Base-by-base conservation (phyloP, 169 alveolate species). In the Cryptosporidium felis region DNA sequence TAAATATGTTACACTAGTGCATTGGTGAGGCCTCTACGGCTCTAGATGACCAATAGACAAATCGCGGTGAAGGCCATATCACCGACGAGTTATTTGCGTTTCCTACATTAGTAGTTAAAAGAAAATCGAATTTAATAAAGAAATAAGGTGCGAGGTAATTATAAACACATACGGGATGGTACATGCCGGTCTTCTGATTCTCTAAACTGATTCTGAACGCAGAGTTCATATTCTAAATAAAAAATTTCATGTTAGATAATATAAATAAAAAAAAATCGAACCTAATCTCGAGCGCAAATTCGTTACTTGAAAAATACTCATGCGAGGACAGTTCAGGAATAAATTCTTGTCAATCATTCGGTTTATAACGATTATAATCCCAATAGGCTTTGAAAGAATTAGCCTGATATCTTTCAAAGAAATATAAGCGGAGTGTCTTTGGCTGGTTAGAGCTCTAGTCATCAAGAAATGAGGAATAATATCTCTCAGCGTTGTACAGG, bases 401-500 rank as follows among this genome's bases (percentile, higher is more conserved):
- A 56, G 63, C 63, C 63, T 30, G 63, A 28, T 56, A 56, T 56
- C 63, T 56, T 56, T 56, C 63, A 56, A 56, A 56, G 63, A 56
- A 28, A 56, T 56, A 56, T 56, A 56, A 23, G 18, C 45, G 63
- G 63, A n/a, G n/a, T 23, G 63, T 56, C 32, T 28, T n/a, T 12
- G 21, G 63, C 26, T 56, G 44, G 40, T 49, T 21, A 56, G n/a
- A 56, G 23, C 32, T 42, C 44, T 56, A 74, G 67, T 74, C 85
- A 34, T 74, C 85, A 21, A 53, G 45, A 30, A 74, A 74, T 14
- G 85, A 74, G 53, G 85, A 74, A 42, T 74, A 74, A 38, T 53
- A 74, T 74, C 85, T 74, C 56, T 74, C 85, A 74, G 85, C 23
- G 18, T 80, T 82, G 82, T 82, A 89, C n/a, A 62, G 60, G 47